Evolutionary conservation across 148 eudicot species (phyloP), one percentile per base, ranked within the genome.

Genomic region (Chenopodium suecicum): DNA sequence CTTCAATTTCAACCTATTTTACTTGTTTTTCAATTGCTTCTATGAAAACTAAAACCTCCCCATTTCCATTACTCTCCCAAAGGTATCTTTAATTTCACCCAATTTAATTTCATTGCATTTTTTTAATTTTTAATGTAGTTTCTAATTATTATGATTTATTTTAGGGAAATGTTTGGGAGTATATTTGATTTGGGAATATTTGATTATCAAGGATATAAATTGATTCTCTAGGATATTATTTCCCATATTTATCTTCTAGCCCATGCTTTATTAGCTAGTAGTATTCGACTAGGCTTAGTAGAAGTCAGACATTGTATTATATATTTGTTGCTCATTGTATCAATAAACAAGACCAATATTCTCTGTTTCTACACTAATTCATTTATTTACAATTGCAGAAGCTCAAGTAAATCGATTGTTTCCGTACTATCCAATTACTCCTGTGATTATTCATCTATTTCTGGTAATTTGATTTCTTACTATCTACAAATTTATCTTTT

Each of bases 1-100:
- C 87, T 48, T 87, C 92, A 67, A 83, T 90, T 25, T 86, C 92
- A 29, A 48, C 92, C n/a, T 37, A 88, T 17, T 77, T 83, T 4
- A 74, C 80, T 64, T 76, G 80, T 47, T 70, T 88, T 7, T 72
- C 83, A n/a, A 44, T 77, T 17, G 1, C 88, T 69, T 58, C 85
- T 74, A 65, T 31, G 10, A 34, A 50, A 1, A 34, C 70, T 73
- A 80, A 73, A 79, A 52, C 78, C 8, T 52, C 85, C 6, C 69
- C 90, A 14, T 44, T 85, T 46, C 62, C 83, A 1, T 62, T 66
- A 0, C 25, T 79, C 60, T 74, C 79, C 11, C 82, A 27, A 37
- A 27, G 29, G 74, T 60, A 32, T 46, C 34, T 60, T 16, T 13
- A 54, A 68, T 8, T 7, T 2, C 79, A 19, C 32, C 2, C 20